A percentile compares a stretch with the other conserved stretches of the same genome.
These are phyloP conservation scores for Lachancea fermentati DNA, from an alignment of 805 yeast species.

Conservation along the genomic window DNA sequence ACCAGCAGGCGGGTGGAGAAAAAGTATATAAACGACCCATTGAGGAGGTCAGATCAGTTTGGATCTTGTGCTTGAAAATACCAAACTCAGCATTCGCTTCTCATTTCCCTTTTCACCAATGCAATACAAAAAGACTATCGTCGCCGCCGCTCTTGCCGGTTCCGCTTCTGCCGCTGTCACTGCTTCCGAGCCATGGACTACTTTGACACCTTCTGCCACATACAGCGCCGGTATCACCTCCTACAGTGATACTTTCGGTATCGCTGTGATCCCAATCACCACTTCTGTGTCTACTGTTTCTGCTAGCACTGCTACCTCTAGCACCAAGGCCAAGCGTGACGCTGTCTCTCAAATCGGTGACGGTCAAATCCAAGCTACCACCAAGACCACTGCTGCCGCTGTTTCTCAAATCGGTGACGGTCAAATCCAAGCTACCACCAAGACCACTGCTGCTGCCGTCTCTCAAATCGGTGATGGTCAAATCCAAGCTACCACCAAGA, in stretches of 20 bases:
- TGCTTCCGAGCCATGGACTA: constrained; percentile 37
- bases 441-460: constrained; percentile 24
- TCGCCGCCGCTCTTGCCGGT: constrained; percentile 33
- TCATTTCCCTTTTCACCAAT: constrained; percentile 1
- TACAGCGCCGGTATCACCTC: constrained; percentile 35
- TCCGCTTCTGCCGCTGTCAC: constrained; percentile 38
- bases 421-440: constrained; percentile 34
- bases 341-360: constrained; percentile 46
- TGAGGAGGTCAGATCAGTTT: constrained; percentile 15
- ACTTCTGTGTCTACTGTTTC: constrained; percentile 48
- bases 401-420: constrained; percentile 29
- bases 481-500: constrained; percentile 38
- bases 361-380: constrained; percentile 45
- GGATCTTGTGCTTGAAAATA: not conserved
- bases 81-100: not conserved
- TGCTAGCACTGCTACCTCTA: constrained; percentile 30
- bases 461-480: constrained; percentile 56
- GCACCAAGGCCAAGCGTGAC: constrained; percentile 48
- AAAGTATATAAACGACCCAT: constrained; percentile 5
- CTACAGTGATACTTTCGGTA: constrained; percentile 37
- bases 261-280: constrained; percentile 38
- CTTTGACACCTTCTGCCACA: constrained; percentile 38
- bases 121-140: constrained; percentile 19
- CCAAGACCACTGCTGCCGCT: constrained; percentile 34
- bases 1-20: not conserved